Conservation (phyloP, 2,329 filamentous ascomycete genomes). For the Dothidotthia symphoricarpi region DNA sequence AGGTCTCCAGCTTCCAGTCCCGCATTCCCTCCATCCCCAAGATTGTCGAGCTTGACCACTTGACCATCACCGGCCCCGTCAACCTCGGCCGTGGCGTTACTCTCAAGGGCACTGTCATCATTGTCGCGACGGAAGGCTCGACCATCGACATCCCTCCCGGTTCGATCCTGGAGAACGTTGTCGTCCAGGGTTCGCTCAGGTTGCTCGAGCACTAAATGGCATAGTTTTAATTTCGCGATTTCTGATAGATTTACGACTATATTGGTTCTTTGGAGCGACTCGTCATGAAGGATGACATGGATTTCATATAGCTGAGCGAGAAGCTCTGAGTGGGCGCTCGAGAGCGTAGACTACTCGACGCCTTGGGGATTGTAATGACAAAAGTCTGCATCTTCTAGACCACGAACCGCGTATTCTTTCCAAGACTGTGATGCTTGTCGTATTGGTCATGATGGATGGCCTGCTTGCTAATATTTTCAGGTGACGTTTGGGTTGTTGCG, state of each 20-base stretch:
- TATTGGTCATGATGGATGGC: too few species aligned
- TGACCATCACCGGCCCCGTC: slow-evolving; percentile 96
- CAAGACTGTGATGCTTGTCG: too few species aligned
- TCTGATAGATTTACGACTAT: slow-evolving; percentile 27
- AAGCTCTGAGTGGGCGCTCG: slow-evolving; percentile 6
- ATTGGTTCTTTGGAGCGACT: slow-evolving; percentile 18
- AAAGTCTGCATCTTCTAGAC: slow-evolving; percentile 21
- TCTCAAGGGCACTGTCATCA: slow-evolving; percentile 97
- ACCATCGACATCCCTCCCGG: slow-evolving; percentile 97
- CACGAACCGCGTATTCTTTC: too few species aligned
- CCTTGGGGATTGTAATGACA: slow-evolving; percentile 29
- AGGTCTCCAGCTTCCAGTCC: slow-evolving; percentile 95
- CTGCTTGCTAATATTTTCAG: too few species aligned
- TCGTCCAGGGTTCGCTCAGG: slow-evolving; percentile 93
- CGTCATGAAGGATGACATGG: slow-evolving; percentile 20
- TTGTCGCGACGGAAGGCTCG: slow-evolving; percentile 94
- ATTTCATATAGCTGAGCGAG: slow-evolving; percentile 27
- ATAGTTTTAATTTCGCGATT: slow-evolving; percentile 14
- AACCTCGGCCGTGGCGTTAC: slow-evolving; percentile 95
- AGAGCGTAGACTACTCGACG: slow-evolving; percentile 18
- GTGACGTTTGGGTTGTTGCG: too few species aligned
- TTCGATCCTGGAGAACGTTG: slow-evolving; percentile 96
- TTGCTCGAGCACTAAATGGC: slow-evolving; percentile 62
- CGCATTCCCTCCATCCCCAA: slow-evolving; percentile 84
- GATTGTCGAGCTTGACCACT: slow-evolving; percentile 88